These are phyloP conservation scores for Corymbia maculata DNA, from an alignment of 345 rosid species.

Conservation along the genomic window DNA sequence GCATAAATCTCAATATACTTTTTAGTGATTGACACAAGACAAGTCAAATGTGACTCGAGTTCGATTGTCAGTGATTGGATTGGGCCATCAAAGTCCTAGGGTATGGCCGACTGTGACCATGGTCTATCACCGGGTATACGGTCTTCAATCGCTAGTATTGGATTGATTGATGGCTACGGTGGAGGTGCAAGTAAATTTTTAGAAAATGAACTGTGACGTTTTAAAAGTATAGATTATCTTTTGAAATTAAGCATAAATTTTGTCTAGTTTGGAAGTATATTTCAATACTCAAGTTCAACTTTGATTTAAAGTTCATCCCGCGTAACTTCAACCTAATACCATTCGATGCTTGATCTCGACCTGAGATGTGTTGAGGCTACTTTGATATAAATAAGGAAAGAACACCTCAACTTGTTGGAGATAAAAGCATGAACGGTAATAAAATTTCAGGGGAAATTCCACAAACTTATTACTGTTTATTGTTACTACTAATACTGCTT, in stretches of 20 bases:
- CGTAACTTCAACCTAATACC: not conserved
- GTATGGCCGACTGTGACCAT: not conserved
- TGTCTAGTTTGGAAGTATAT: not conserved
- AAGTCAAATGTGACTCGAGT: not conserved
- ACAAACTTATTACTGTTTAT: too few relatives aligned
- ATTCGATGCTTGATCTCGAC: not conserved
- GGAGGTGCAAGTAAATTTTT: not conserved
- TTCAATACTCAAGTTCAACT: not conserved
- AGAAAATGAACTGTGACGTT: not conserved
- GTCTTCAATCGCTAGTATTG: not conserved
- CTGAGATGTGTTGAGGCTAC: not conserved
- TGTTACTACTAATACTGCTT: too few relatives aligned
- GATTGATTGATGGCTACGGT: not conserved
- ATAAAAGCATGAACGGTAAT: too few relatives aligned
- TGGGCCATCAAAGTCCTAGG: not conserved
- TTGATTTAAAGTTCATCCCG: not conserved
- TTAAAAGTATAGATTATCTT: not conserved
- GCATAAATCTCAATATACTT: not conserved
- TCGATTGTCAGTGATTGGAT: not conserved
- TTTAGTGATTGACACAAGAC: not conserved
- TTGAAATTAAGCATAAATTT: not conserved
- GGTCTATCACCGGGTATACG: accelerated
- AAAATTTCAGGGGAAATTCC: too few relatives aligned
- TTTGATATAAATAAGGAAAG: not conserved
- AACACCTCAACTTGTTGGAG: not conserved